phyloP scores from a whole-genome alignment of 2,329 filamentous ascomycete genomes.

The Dothideomycetes sp. region DNA sequence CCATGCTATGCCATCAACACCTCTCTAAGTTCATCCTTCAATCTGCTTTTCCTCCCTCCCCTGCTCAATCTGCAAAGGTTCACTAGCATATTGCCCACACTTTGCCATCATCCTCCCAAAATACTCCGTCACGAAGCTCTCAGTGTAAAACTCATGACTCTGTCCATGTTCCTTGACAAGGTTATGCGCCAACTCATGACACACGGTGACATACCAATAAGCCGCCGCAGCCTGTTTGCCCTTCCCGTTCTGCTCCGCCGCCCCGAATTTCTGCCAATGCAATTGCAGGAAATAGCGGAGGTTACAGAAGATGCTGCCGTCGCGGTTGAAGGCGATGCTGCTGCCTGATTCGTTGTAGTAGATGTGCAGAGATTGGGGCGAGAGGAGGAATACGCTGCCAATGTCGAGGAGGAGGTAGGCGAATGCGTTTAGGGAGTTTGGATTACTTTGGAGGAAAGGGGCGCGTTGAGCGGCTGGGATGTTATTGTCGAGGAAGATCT shows the following conservation, averaged over 20 bases:
- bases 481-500: constrained; percentile 59
- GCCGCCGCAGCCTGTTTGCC: constrained; percentile 62
- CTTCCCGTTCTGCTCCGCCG: constrained; percentile 33
- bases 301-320: constrained; percentile 88
- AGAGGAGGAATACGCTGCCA: constrained; percentile 62
- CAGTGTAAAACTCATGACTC: constrained; percentile 76
- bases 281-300: constrained; percentile 76
- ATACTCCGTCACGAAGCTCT: constrained; percentile 70
- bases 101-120: constrained; percentile 60
- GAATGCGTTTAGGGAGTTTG: constrained; percentile 58
- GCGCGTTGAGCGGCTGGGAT: constrained; percentile 39
- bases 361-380: constrained; percentile 63
- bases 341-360: constrained; percentile 73
- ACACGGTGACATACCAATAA: constrained; percentile 94
- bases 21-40: no score
- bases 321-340: constrained; percentile 87
- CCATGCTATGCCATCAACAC: no score
- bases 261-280: constrained; percentile 46
- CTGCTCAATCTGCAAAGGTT: no score
- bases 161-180: constrained; percentile 68
- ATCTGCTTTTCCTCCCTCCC: no score
- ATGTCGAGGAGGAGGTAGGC: constrained; percentile 60
- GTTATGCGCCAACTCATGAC: constrained; percentile 94
- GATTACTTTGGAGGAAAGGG: constrained; percentile 53
- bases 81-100: constrained; percentile 24